A percentile compares a stretch with the other conserved stretches of the same genome.
These are phyloP conservation scores for Penicillium crystallinum DNA, from an alignment of 495 filamentous ascomycete species.

Conservation along the genomic window DNA sequence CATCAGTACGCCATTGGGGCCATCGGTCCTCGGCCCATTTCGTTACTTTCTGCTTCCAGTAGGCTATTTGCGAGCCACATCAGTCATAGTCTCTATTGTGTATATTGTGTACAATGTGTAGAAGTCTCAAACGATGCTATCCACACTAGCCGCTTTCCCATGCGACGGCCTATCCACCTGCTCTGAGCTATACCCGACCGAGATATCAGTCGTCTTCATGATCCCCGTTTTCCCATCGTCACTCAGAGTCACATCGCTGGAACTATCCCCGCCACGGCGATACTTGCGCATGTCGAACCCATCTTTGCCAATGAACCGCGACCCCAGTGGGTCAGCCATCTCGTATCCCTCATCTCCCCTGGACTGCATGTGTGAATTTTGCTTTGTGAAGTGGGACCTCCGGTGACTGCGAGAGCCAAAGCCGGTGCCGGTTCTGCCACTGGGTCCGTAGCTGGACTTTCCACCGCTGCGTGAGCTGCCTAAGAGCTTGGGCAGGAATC, in stretches of 20 bases:
- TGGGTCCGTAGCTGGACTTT: conserved; percentile 9
- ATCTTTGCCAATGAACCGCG: not conserved
- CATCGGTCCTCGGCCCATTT: not conserved
- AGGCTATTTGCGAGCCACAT: conserved; percentile 4
- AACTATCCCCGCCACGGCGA: conserved; percentile 13
- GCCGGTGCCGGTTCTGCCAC: not conserved
- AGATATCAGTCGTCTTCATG: conserved; percentile 23
- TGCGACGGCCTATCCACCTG: conserved; percentile 3
- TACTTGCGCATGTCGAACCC: conserved; percentile 26
- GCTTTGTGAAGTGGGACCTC: conserved; percentile 5
- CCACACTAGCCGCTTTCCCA: conserved; percentile 15
- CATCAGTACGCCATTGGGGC: not conserved
- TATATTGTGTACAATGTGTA: conserved; percentile 3
- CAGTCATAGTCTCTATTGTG: not conserved
- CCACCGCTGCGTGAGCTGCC: conserved; percentile 12
- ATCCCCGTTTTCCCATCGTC: conserved; percentile 16
- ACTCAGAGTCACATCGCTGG: conserved; percentile 16
- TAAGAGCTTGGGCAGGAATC: conserved; percentile 16
- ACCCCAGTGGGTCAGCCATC: no score
- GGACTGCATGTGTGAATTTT: not conserved
- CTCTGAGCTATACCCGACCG: conserved; percentile 14
- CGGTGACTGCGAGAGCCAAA: conserved; percentile 8
- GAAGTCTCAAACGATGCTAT: conserved; percentile 18
- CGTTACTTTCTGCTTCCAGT: not conserved
- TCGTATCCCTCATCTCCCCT: no score